Evolutionary conservation across 306 rosid species (phyloP).

Genomic region (Vigna angularis): DNA sequence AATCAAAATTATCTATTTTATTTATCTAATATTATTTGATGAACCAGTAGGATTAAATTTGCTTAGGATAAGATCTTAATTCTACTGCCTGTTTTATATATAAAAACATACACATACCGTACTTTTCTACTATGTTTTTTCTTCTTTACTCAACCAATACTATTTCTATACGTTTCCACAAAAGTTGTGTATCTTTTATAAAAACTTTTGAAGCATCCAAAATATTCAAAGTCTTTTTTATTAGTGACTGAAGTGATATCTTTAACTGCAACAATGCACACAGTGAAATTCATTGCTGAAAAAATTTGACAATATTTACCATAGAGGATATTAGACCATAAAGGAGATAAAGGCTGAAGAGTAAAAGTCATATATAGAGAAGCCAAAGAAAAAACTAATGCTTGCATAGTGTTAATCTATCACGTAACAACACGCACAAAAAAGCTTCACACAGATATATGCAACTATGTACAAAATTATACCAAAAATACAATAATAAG

Average conservation of each 20-base stretch:
- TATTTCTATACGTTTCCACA: background rate
- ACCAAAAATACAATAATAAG: too few relatives aligned
- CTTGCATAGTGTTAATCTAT: slow-evolving; percentile 15
- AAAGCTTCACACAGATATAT: background rate
- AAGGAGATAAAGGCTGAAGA: slow-evolving; percentile 30
- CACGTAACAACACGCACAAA: background rate
- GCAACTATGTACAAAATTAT: too few relatives aligned
- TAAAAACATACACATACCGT: too few relatives aligned
- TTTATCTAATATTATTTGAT: too few relatives aligned
- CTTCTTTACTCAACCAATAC: background rate
- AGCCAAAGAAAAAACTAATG: background rate
- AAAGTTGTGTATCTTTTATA: slow-evolving; percentile 16
- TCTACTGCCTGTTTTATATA: too few relatives aligned
- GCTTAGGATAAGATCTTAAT: too few relatives aligned
- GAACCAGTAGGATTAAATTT: too few relatives aligned
- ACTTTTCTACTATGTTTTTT: background rate
- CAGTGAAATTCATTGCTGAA: slow-evolving; percentile 20
- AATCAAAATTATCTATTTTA: too few relatives aligned
- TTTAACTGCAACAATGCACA: background rate
- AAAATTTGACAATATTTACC: slow-evolving; percentile 32
- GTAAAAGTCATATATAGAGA: slow-evolving; percentile 7
- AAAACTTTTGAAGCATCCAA: slow-evolving; percentile 27
- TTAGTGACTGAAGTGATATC: slow-evolving; percentile 4
- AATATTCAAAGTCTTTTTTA: slow-evolving; percentile 35
- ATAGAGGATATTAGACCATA: slow-evolving; percentile 3